Evolutionary conservation across 306 rosid species (phyloP), one percentile per base, ranked within the genome.

Genomic region (Abrus precatorius): DNA sequence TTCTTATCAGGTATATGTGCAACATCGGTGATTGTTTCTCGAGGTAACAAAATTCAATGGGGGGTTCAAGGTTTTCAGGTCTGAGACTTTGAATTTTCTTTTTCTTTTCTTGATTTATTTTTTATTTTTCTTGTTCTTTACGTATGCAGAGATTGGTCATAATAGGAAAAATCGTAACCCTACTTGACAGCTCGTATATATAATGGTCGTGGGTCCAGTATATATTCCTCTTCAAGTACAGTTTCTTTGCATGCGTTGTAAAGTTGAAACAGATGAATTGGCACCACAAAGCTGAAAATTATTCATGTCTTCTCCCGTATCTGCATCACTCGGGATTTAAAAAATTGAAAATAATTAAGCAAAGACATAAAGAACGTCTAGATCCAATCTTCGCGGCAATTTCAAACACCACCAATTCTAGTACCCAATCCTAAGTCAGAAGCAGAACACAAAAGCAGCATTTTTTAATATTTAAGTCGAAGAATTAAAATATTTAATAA

Each of bases 201-300:
- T 66, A 12, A 7, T 54, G 2, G 32, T 10, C 20, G 55, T 49
- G 79, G 80, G 81, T 63, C 78, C 83, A 68, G 54, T 67, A 57
- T 44, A 69, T 36, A 60, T 78, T 87, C 86, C 50, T 29, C 60
- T 20, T 27, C 62, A 20, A 20, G 20, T 20, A 79, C 85, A 82
- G 62, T 60, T 86, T 88, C 85, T 71, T 40, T 63, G 79, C 27
- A 27, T 75, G 88, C 77, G 89, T 82, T 86, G 91, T 80, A 88
- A 88, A 88, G 94, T 88, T 79, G 71, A 79, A 71, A 85, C 74
- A 77, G 62, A 79, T 81, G 76, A 63, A 82, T 81, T 81, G 86
- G 83, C 86, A 49, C 28, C 20, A 38, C 79, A 28, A 28, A 72
- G 40, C 28, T 66, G 32, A 83, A 78, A 12, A 10, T 48, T 53